Conservation (phyloP, 192 early-diverging fungal genomes). For the Coemansia sp. region DNA sequence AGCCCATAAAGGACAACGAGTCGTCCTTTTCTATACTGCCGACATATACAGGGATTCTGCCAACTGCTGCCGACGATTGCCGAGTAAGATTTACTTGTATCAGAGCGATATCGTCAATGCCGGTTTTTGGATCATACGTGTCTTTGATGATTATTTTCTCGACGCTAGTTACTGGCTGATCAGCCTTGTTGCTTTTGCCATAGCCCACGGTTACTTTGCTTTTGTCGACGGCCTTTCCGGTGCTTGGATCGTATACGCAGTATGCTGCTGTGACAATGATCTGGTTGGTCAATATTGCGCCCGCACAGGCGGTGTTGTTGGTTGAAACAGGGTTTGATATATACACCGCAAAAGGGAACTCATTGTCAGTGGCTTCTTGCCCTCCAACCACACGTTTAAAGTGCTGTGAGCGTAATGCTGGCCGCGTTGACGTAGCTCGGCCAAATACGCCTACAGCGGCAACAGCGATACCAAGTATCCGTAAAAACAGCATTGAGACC, state of each 20-base stretch:
- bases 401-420: neutral
- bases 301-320: slow-evolving; percentile 38
- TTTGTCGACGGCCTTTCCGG: slow-evolving; percentile 18
- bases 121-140: slow-evolving; percentile 22
- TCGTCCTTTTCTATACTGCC: slow-evolving; percentile 28
- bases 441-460: neutral
- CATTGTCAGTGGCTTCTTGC: slow-evolving; percentile 11
- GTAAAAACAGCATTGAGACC: neutral
- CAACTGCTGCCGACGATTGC: slow-evolving; percentile 17
- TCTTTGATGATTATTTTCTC: slow-evolving; percentile 27
- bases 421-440: too few species aligned
- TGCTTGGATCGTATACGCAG: slow-evolving; percentile 25
- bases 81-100: slow-evolving; percentile 30
- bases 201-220: slow-evolving; percentile 32
- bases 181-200: slow-evolving; percentile 25
- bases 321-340: slow-evolving; percentile 31
- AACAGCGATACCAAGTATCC: neutral
- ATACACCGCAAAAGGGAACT: slow-evolving; percentile 42
- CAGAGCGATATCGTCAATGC: slow-evolving; percentile 39
- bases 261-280: slow-evolving; percentile 41
- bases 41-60: slow-evolving; percentile 33
- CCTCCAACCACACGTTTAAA: slow-evolving; percentile 38
- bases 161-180: slow-evolving; percentile 25
- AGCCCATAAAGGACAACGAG: slow-evolving; percentile 37
- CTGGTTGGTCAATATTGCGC: slow-evolving; percentile 45